Base-by-base conservation (phyloP, 192 early-diverging fungal genomes). In the Podochytrium sp. region DNA sequence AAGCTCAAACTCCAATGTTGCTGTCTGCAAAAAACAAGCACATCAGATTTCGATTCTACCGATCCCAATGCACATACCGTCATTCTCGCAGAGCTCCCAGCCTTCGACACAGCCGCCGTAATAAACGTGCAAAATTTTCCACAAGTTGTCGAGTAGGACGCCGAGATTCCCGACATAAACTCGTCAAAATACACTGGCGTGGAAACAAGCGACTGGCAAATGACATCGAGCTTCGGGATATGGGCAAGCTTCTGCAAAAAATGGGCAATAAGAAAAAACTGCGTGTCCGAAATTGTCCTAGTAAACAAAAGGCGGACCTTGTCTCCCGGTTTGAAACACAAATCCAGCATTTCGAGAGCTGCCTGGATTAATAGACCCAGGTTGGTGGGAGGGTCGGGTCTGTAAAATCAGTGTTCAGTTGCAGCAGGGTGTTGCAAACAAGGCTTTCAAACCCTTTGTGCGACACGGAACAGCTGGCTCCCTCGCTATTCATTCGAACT, bases 331-430 rank as follows among this genome's bases (percentile, higher is more conserved):
- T 61, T 27, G 34, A 61, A 61, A 38, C 58, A 61, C 16, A 37
- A 38, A 38, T 35, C 37, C 59, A 61, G 38, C 25, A 61, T 65
- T 4, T 47, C 63, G 12, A 65, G 33, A 1, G 63, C 63, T 47
- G 47, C 29, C 0, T 20, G n/a, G 32, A 14, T 29, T 16, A 65
- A 16, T 14, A 62, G 38, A 33, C 38, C 60, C 10, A 37, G 33
- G 2, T 25, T 18, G 7, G 37, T 38, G 10, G 37, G 37, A 39
- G 18, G 12, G 6, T n/a, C 27, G 18, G 60, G 27, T 16, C 60
- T 62, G 37, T 62, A 20, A 27, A 62, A 62, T n/a, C n/a, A n/a
- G n/a, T n/a, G n/a, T n/a, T n/a, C n/a, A n/a, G n/a, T n/a, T n/a
- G n/a, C n/a, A n/a, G n/a, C n/a, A n/a, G n/a, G n/a, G n/a, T n/a